phyloP scores from a whole-genome alignment of 2,329 filamentous ascomycete species.

The Colletotrichum tofieldiae region DNA sequence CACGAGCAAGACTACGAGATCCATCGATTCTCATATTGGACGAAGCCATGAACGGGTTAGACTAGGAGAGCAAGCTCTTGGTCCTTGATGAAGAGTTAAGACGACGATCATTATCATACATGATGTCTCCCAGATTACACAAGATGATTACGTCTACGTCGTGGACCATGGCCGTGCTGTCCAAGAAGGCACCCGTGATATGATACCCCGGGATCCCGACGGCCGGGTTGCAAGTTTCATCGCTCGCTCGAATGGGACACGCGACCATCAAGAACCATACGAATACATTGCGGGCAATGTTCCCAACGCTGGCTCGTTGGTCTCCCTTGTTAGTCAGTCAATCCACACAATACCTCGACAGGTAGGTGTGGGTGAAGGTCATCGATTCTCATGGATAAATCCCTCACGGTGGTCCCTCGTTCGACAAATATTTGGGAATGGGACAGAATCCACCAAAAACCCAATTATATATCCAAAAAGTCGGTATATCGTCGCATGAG shows the following conservation, averaged over 20 bases:
- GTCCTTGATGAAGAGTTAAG: conserved; percentile 80
- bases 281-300: background rate
- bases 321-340: background rate
- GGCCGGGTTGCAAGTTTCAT: conserved; percentile 65
- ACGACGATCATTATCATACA: conserved; percentile 97
- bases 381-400: background rate
- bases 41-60: conserved; percentile 89
- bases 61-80: conserved; percentile 76
- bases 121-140: conserved; percentile 82
- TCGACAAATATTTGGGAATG: background rate
- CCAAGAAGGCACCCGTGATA: conserved; percentile 76
- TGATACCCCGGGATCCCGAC: conserved; percentile 63
- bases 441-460: background rate
- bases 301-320: background rate
- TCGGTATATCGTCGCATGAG: background rate
- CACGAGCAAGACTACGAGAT: conserved; percentile 83
- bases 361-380: too few relatives aligned
- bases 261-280: background rate
- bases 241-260: conserved; percentile 23
- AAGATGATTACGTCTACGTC: conserved; percentile 84
- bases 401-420: background rate
- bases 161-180: conserved; percentile 79
- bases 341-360: background rate
- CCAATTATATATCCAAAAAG: too few relatives aligned
- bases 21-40: conserved; percentile 88